Evolutionary conservation across 2,329 filamentous ascomycete species (phyloP), one percentile per base, ranked within the genome.

Genomic region (Alternaria sp.): DNA sequence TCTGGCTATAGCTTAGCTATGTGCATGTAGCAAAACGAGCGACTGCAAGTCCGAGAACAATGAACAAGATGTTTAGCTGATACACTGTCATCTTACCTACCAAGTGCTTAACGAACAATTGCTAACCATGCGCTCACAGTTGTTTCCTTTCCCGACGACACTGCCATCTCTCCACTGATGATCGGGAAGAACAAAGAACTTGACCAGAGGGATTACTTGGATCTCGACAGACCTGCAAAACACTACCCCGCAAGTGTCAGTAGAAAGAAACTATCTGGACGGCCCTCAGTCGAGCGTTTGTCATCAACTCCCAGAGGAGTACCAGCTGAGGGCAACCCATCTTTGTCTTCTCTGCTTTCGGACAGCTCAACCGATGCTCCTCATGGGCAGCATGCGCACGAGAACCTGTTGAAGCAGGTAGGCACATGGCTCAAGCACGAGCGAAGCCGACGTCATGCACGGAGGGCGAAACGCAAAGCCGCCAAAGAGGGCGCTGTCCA

Each of bases 341-440:
- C 77, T 0, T 61, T 77, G 17, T 67, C 71, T 19, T 79, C 77
- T 6, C 56, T 76, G 4, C 61, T 76, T 11, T 74, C 76, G 8
- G 74, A 76, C 7, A 74, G 76, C 30, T 75, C 76, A 6, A 63
- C 70, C 45, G 69, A 72, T 43, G 62, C 49, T 32, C 55, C 66
- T 7, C 56, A 75, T 23, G 36, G 62, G 11, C 66, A 71, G 40
- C 77, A 78, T 68, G 50, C 67, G 30, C 76, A 79, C 30, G 77
- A 80, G 19, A 73, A 73, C 47, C 74, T 96, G 8, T 81, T 96
- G 26, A 85, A 89, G 19, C 92, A 96, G 75, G 89, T 97, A 13
- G 86, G 88, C 25, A 89, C 92, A 68, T 98, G 95, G 95, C 82
- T 97, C 43, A 89, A 94, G 70, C 87, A 90, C 53, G 93, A 97